These are phyloP conservation scores for Prunus campanulata DNA, from an alignment of 306 rosid genomes.

Conservation along the genomic window DNA sequence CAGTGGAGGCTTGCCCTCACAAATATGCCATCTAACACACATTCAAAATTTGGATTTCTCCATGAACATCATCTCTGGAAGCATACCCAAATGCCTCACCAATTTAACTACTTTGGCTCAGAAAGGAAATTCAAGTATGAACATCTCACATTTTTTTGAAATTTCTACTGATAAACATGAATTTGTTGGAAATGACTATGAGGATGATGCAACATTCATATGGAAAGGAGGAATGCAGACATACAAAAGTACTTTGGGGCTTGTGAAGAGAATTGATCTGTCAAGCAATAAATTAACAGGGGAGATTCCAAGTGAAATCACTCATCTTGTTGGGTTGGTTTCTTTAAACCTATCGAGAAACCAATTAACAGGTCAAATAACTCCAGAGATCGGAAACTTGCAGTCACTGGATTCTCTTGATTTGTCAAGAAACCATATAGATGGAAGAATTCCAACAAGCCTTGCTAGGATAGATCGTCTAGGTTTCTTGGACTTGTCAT, in stretches of 20 bases:
- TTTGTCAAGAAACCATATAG: no score
- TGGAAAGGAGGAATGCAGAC: not conserved
- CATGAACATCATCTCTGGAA: not conserved
- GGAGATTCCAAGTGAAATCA: conserved; percentile 3
- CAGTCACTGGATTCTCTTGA: not conserved
- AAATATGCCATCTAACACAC: not conserved
- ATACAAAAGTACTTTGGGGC: not conserved
- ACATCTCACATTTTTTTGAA: fast-evolving
- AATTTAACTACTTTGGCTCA: not conserved
- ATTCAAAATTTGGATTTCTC: conserved; percentile 21
- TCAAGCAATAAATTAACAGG: not conserved
- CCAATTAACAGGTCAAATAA: not conserved
- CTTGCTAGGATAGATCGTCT: no score
- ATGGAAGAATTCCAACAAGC: no score
- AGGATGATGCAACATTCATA: no score
- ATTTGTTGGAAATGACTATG: no score
- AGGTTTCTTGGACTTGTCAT: no score
- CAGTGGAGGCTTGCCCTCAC: not conserved
- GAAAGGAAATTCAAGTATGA: not conserved
- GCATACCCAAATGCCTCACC: not conserved
- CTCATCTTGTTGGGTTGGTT: conserved; percentile 3
- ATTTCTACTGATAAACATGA: no score
- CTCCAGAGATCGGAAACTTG: not conserved
- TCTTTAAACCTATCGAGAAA: conserved; percentile 21
- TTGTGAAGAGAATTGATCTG: conserved; percentile 7